Conservation (phyloP, 2,329 filamentous ascomycete genomes). For the Pseudocercospora macadamiae region DNA sequence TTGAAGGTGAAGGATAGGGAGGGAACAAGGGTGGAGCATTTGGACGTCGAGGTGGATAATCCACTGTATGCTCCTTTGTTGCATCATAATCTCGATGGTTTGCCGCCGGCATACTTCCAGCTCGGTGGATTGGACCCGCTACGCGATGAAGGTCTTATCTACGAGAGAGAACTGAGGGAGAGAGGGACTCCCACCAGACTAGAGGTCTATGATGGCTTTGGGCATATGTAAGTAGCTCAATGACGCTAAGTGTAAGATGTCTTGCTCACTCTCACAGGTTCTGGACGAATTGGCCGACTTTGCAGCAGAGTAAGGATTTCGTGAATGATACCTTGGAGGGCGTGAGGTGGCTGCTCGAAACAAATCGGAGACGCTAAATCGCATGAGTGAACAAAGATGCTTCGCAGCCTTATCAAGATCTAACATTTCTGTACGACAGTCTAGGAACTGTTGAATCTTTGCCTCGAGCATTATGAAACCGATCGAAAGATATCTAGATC, state of each 20-base stretch:
- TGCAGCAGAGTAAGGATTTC: conserved; percentile 28
- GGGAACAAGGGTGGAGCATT: not conserved
- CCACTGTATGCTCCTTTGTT: conserved; percentile 20
- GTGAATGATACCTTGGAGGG: conserved; percentile 29
- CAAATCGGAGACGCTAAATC: not conserved
- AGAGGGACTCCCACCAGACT: conserved; percentile 47
- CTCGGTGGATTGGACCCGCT: conserved; percentile 55
- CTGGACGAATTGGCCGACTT: conserved; percentile 23
- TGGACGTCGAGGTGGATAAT: conserved; percentile 1
- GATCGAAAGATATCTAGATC: too few relatives aligned
- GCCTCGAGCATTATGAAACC: too few relatives aligned
- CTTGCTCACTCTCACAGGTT: conserved; percentile 3
- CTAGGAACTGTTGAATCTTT: too few relatives aligned
- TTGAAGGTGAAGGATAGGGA: conserved; percentile 25
- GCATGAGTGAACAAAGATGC: not conserved
- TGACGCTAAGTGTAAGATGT: not conserved
- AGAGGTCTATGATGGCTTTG: conserved; percentile 46
- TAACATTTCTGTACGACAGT: too few relatives aligned
- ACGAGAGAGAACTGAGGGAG: conserved; percentile 51
- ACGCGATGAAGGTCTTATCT: conserved; percentile 57
- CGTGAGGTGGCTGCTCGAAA: conserved; percentile 26
- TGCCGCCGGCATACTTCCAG: conserved; percentile 55
- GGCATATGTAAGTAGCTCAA: conserved; percentile 31
- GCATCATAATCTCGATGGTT: conserved; percentile 29
- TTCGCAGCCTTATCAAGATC: too few relatives aligned